Evolutionary conservation across 345 rosid species (phyloP).

Genomic region (Clausena lansium): DNA sequence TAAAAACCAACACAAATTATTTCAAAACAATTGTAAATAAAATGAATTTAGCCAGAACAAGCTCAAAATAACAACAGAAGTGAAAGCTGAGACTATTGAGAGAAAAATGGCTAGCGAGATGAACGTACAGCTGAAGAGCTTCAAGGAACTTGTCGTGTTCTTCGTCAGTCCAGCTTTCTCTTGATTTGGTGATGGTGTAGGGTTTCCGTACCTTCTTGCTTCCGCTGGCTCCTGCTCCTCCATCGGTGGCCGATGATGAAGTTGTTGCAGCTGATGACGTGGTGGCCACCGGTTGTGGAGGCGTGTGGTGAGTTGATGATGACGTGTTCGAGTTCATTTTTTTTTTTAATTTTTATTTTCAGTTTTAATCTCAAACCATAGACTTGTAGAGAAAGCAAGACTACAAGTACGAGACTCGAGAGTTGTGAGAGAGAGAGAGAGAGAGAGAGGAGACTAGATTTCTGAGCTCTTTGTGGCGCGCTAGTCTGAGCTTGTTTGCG

Average conservation of each 20-base stretch:
- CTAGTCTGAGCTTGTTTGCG: conserved; percentile 19
- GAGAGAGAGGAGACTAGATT: background rate
- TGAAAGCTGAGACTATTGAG: no score
- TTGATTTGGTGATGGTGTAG: conserved; percentile 95
- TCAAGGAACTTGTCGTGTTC: conserved; percentile 98
- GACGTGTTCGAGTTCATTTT: conserved; percentile 39
- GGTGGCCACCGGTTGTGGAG: conserved; percentile 36
- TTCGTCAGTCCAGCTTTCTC: conserved; percentile 98
- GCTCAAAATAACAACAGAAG: background rate
- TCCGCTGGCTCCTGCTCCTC: conserved; percentile 28
- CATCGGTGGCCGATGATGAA: conserved; percentile 26
- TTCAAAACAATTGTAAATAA: background rate
- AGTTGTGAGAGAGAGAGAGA: conserved; percentile 12
- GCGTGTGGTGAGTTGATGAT: conserved; percentile 32
- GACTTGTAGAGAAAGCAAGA: background rate
- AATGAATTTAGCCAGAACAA: background rate
- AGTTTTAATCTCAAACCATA: background rate
- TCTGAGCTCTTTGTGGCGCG: conserved; percentile 27
- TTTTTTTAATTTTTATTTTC: no score
- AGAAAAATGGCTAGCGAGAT: no score
- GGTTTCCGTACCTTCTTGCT: conserved; percentile 91
- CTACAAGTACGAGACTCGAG: no score
- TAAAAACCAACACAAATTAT: background rate
- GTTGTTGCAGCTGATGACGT: conserved; percentile 31
- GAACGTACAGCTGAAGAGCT: conserved; percentile 83